These are phyloP conservation scores for Scutellaria minor DNA, from an alignment of 257 asterid species.

Conservation along the genomic window DNA sequence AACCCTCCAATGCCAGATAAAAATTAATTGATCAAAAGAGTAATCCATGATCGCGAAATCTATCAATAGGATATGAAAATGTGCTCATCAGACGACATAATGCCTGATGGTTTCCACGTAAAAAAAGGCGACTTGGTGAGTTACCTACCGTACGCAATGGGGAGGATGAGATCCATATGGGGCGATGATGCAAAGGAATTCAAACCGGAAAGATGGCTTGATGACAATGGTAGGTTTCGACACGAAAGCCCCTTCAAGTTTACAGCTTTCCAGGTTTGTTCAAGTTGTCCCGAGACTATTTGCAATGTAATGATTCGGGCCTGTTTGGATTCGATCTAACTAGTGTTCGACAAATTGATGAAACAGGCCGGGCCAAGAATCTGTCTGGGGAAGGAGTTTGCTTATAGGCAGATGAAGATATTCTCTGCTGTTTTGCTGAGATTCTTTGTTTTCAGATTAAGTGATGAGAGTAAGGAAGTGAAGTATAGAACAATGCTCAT, in stretches of 20 bases:
- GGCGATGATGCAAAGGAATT: constrained; percentile 58
- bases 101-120: constrained; percentile 59
- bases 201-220: constrained; percentile 61
- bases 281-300: background rate
- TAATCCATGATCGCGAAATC: too few relatives aligned
- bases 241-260: constrained; percentile 60
- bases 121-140: constrained; percentile 50
- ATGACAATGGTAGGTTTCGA: constrained; percentile 46
- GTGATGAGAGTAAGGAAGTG: constrained; percentile 46
- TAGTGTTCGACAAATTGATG: background rate
- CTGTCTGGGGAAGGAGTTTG: constrained; percentile 71
- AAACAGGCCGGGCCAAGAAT: constrained; percentile 66
- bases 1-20: too few relatives aligned
- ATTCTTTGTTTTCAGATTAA: constrained; percentile 51
- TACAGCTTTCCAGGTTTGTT: constrained; percentile 61
- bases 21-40: too few relatives aligned
- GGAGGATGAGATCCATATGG: constrained; percentile 59
- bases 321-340: too few relatives aligned
- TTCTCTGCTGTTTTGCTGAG: constrained; percentile 50
- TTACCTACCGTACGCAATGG: constrained; percentile 67
- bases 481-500: constrained; percentile 63
- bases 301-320: background rate
- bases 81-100: constrained; percentile 52
- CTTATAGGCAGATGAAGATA: constrained; percentile 73
- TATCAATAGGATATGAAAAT: constrained; percentile 44